phyloP scores from a whole-genome alignment of 2,329 filamentous ascomycete species.

The Aspergillus transmontanensis region DNA sequence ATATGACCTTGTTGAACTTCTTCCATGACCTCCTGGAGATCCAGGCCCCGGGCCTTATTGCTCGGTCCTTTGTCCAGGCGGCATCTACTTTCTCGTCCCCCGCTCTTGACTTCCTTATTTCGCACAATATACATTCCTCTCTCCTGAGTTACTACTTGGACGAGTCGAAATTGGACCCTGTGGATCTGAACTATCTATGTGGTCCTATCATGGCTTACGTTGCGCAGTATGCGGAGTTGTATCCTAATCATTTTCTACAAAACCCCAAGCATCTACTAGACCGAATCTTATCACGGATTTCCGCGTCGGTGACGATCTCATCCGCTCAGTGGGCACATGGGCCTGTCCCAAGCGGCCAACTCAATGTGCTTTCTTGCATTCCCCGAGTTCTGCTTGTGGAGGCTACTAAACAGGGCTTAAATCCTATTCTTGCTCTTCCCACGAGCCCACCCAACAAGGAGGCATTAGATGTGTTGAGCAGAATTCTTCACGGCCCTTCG shows the following conservation, averaged over 20 bases:
- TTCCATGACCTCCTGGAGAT: conserved; percentile 56
- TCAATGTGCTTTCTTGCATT: conserved; percentile 60
- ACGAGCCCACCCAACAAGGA: conserved; percentile 56
- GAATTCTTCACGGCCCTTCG: conserved; percentile 57
- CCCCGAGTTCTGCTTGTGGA: conserved; percentile 57
- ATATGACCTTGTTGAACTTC: conserved; percentile 62
- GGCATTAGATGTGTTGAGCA: conserved; percentile 57
- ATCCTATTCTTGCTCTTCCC: conserved; percentile 54
- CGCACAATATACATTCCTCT: conserved; percentile 53
- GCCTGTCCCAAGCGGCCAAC: conserved; percentile 57
- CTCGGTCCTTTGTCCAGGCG: conserved; percentile 34
- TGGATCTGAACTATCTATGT: conserved; percentile 58
- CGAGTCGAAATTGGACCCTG: conserved; percentile 50
- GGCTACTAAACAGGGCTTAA: conserved; percentile 38
- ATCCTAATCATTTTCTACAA: conserved; percentile 58
- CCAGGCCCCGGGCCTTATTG: conserved; percentile 38
- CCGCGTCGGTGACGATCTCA: conserved; percentile 48
- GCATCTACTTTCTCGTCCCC: conserved; percentile 43
- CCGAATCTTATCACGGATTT: conserved; percentile 51
- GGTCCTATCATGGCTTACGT: conserved; percentile 60
- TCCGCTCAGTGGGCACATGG: conserved; percentile 55
- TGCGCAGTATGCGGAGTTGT: conserved; percentile 57
- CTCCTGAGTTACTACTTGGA: conserved; percentile 56
- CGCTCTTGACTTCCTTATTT: conserved; percentile 55
- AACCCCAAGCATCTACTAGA: conserved; percentile 42